phyloP scores from a whole-genome alignment of 805 yeast genomes.

The Kodamaea hsintzibuensis region DNA sequence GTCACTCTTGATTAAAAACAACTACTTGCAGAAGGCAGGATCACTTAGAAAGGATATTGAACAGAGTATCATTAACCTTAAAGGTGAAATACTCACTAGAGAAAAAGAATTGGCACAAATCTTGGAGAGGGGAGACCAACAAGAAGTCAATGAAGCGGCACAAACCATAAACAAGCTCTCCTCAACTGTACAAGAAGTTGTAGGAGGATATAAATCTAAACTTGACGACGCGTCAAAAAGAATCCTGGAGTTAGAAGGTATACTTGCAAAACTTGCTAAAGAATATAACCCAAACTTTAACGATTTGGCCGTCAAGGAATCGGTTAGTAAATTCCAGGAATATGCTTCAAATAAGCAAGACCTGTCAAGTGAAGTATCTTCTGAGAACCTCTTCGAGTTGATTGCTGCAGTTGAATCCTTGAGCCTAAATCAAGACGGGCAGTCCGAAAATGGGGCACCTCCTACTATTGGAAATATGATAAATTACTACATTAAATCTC shows the following conservation, averaged over 20 bases:
- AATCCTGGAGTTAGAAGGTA: constrained; percentile 39
- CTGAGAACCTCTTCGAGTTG: neutral
- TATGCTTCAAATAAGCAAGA: constrained; percentile 41
- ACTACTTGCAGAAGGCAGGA: constrained; percentile 24
- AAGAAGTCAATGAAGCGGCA: constrained; percentile 1
- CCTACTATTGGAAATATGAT: constrained; percentile 27
- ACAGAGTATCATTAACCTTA: constrained; percentile 8
- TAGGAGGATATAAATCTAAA: constrained; percentile 3
- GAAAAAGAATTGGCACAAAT: constrained; percentile 10
- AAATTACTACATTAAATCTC: constrained; percentile 21
- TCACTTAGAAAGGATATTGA: constrained; percentile 16
- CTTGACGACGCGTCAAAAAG: constrained; percentile 16
- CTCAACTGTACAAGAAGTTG: constrained; percentile 15
- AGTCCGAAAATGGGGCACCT: constrained; percentile 10
- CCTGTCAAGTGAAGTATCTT: neutral
- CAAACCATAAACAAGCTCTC: constrained; percentile 20
- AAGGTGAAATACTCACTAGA: constrained; percentile 7
- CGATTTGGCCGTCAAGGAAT: constrained; percentile 80
- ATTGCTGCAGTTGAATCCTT: neutral
- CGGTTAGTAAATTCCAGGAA: constrained; percentile 57
- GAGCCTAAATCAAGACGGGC: constrained; percentile 12
- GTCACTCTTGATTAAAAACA: constrained; percentile 30
- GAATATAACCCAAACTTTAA: constrained; percentile 83
- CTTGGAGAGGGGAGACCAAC: neutral
- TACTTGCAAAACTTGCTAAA: constrained; percentile 49